Percentiles rank a stretch among this genome's conserved stretches.
Conservation (phyloP, 441 rosid genomes). For the Euphorbia celastroides region DNA sequence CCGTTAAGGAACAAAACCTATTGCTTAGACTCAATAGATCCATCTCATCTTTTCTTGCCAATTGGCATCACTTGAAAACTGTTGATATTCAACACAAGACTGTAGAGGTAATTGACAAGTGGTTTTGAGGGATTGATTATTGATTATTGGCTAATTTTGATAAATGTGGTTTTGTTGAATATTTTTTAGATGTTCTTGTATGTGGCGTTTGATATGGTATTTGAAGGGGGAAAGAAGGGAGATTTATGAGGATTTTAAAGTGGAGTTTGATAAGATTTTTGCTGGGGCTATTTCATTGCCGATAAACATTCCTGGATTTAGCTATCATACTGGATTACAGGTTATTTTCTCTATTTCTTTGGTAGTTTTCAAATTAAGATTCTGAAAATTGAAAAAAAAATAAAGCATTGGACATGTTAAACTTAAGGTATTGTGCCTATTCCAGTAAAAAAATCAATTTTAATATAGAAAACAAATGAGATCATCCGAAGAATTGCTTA, state of each 20-base stretch:
- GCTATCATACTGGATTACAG: slow-evolving; percentile 59
- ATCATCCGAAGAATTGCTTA: too few relatives aligned
- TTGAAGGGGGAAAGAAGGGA: background rate
- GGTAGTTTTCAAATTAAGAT: too few relatives aligned
- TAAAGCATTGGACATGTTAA: too few relatives aligned
- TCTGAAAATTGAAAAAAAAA: too few relatives aligned
- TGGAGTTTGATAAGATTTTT: slow-evolving; percentile 82
- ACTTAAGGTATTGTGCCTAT: too few relatives aligned
- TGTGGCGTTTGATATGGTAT: background rate
- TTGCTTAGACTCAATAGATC: slow-evolving; percentile 66
- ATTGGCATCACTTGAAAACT: slow-evolving; percentile 45
- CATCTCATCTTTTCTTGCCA: slow-evolving; percentile 61
- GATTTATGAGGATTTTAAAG: slow-evolving; percentile 28
- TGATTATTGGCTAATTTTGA: background rate
- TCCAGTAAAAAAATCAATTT: too few relatives aligned
- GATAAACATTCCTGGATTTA: slow-evolving; percentile 71
- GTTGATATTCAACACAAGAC: slow-evolving; percentile 77
- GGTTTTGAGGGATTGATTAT: background rate
- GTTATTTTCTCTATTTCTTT: slow-evolving; percentile 22
- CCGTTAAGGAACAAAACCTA: slow-evolving; percentile 59
- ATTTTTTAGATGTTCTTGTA: slow-evolving; percentile 53
- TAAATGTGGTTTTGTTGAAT: background rate
- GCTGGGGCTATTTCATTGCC: slow-evolving; percentile 76
- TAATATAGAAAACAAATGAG: too few relatives aligned
- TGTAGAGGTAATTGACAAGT: slow-evolving; percentile 45